A percentile compares a stretch with the other conserved stretches of the same genome.
Evolutionary conservation across 2,329 filamentous ascomycete species (phyloP).

Genomic region (Penicillium brasilianum): DNA sequence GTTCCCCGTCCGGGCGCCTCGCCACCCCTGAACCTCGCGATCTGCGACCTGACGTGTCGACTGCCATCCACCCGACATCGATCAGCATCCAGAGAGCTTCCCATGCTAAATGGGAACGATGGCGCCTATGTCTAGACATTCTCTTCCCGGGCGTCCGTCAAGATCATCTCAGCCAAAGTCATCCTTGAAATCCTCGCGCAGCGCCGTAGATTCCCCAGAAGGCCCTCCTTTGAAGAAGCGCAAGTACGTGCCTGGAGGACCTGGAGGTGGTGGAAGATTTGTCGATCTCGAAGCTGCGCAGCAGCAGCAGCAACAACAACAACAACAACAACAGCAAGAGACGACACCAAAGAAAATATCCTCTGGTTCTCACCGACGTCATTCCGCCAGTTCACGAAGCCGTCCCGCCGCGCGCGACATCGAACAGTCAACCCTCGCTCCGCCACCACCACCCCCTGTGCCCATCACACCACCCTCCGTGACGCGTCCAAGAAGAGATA

Average conservation of each 20-base stretch:
- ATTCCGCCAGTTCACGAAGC: conserved; percentile 55
- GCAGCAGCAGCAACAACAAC: not conserved
- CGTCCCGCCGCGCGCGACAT: conserved; percentile 59
- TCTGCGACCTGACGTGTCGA: conserved; percentile 27
- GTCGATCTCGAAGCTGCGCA: conserved; percentile 69
- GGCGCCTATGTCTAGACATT: conserved; percentile 40
- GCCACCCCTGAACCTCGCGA: conserved; percentile 22
- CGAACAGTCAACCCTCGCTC: conserved; percentile 32
- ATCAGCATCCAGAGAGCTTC: conserved; percentile 19
- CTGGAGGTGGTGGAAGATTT: conserved; percentile 83
- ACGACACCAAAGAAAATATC: conserved; percentile 27
- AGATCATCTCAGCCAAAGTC: conserved; percentile 39
- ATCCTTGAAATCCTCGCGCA: conserved; percentile 38
- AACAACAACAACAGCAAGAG: conserved; percentile 16
- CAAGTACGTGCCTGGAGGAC: conserved; percentile 83
- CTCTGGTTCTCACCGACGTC: conserved; percentile 47
- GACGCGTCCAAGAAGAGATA: conserved; percentile 48
- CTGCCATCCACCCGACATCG: conserved; percentile 25
- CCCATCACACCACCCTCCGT: conserved; percentile 46
- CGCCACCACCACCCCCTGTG: conserved; percentile 37
- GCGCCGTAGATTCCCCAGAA: conserved; percentile 37
- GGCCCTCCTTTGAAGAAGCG: conserved; percentile 73
- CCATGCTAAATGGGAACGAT: conserved; percentile 29
- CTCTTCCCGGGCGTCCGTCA: conserved; percentile 34
- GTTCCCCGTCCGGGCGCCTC: not conserved